Base-by-base conservation (phyloP, 805 yeast species). In the Yarrowia sp. region DNA sequence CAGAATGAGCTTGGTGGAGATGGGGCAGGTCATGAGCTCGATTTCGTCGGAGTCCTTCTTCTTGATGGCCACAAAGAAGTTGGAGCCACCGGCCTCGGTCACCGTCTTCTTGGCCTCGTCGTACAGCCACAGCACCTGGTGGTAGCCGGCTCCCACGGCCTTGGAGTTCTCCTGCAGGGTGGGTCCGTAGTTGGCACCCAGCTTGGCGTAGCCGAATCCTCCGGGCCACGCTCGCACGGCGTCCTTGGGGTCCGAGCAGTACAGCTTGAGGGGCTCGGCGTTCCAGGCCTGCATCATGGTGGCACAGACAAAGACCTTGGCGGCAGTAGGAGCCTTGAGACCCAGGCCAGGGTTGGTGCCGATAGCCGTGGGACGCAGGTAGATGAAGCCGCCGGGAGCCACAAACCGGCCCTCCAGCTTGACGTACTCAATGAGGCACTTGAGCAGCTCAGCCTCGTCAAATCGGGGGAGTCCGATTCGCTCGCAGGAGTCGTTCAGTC, bases 181-280 rank as follows among this genome's bases (percentile, higher is more conserved):
- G 70, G 98, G 98, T 52, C 98, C 99, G 77, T 94, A 94, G 83
- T 94, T 94, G 70, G 97, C 98, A 79, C 99, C 99, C 74, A 94
- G 86, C 81, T 94, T 94, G 79, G 87, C 89, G 86, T 94, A 89
- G 80, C 99, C 99, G 74, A 87, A 92, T 79, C 98, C 99, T 75
- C 97, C 97, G 77, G 98, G 98, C 98, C 98, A 94, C 34, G 99
- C 98, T 82, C 99, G 90, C 38, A 93, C 93, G 64, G 97, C 97
- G 50, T 98, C 97, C 81, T 93, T 92, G 86, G 94, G 94, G 33
- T 98, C 98, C n/a, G 97, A 90, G 75, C 89, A 84, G 81, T 90
- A 92, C 84, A 94, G 94, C 39, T 98, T 98, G 64, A 98, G 98
- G 40, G 94, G 98, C 39, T 98, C 98, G 20, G 97, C 91, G 46